Percentiles rank a stretch among this genome's conserved stretches.
phyloP scores from a whole-genome alignment of 139 green algal genomes.

The Tetraselmis striata region DNA sequence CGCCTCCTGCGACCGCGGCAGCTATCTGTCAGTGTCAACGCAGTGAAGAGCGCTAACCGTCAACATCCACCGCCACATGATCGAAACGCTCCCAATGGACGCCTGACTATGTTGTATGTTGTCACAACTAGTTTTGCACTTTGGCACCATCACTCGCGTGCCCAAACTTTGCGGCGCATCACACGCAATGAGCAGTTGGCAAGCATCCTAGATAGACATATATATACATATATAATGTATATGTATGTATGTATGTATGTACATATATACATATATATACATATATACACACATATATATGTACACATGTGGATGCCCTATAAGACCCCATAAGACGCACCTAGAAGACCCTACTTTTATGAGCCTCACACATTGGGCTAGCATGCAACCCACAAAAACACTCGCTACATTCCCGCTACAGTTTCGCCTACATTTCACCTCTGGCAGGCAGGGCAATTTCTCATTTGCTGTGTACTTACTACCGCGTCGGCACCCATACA shows the following conservation, averaged over 20 bases:
- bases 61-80: neutral
- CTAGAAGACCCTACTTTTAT: neutral
- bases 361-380: too few relatives aligned
- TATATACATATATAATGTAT: too few relatives aligned
- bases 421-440: too few relatives aligned
- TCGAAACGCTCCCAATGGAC: neutral
- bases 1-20: conserved; percentile 5
- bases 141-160: neutral
- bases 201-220: neutral
- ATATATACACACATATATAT: conserved; percentile 3
- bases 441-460: too few relatives aligned
- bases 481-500: too few relatives aligned
- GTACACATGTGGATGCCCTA: neutral
- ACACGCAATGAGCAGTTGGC: neutral
- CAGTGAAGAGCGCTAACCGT: neutral
- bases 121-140: neutral
- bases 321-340: neutral
- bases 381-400: too few relatives aligned
- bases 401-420: too few relatives aligned
- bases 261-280: conserved; percentile 6
- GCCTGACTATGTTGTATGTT: conserved; percentile 6
- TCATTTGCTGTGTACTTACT: too few relatives aligned
- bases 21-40: neutral
- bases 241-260: neutral
- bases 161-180: neutral